Base-by-base conservation (phyloP, 176 grass and related monocot genomes). In the Oryza australiensis region DNA sequence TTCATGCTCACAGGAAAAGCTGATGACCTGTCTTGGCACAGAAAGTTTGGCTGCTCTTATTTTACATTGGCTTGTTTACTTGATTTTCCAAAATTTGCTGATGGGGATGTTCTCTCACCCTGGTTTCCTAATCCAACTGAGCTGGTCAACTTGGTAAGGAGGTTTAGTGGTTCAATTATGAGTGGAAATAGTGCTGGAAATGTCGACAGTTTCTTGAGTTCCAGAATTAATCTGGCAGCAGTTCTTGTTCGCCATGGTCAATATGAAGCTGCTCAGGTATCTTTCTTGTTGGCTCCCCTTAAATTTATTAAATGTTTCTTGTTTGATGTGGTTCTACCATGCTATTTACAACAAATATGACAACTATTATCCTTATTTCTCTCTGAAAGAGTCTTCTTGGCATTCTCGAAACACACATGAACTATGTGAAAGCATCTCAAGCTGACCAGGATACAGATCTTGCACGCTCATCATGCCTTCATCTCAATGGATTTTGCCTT, bases 401-500 rank as follows among this genome's bases (percentile, higher is more conserved):
- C 73, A 91, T 98, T 88, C 41, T 95, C 16, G 88, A 93, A 74
- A 86, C 76, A 48, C 90, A 89, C 82, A 89, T 84, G 79, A 86
- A 81, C 82, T 88, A 89, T 68, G 88, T 62, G 85, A 90, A 83
- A 80, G 64, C 66, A 90, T 84, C 75, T 14, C 65, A 86, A 73
- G 72, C 12, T 79, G 64, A 73, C 67, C 73, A 76, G 80, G 73
- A 62, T 79, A 68, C 65, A 72, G 88, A 98, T 70, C 85, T 62
- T 70, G 86, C 86, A 79, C 88, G 82, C 72, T 89, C 76, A 89
- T 81, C 90, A 73, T 80, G 35, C 22, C 78, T 91, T 63, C 95
- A 98, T 91, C 92, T 98, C 63, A 86, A 83, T 78, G 95, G 95
- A 84, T 98, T 93, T 89, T 98, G 90, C 86, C 75, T 94, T 76